Evolutionary conservation across 495 filamentous ascomycete species (phyloP), one percentile per base, ranked within the genome.

Genomic region (Talaromyces wortmannii): DNA sequence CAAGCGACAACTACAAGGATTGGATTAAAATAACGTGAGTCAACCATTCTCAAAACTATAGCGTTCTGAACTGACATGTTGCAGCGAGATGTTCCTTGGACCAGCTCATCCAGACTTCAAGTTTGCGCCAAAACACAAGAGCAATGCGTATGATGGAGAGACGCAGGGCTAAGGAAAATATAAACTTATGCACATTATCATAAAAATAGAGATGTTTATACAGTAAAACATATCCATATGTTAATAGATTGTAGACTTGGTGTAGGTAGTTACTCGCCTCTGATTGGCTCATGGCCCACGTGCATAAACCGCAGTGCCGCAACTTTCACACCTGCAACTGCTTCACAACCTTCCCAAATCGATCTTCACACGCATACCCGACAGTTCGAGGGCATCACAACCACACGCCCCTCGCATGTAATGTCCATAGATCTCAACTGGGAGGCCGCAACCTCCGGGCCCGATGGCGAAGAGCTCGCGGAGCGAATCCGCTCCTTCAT

Each of bases 401-500:
- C 33, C 33, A 11, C 40, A 23, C 13, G 44, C 8, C 4, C 48
- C 36, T 66, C 67, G 69, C 58, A 75, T 77, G 76, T 75, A 58
- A 98, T 99, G 94, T 97, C 94, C 57, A 91, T 99, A 73, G 90
- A 96, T 61, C 85, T 99, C 63, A 87, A 95, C 75, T 99, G 94
- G 94, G 83, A 88, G 60, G 86, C 87, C 49, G 80, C 97, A 64
- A 97, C 92, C n/a, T 82, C 84, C 42, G 94, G 92, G 13, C 82
- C 88, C 29, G 91, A 96, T 65, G 91, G 95, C 15, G 74, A 83
- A 56, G 87, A 82, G 31, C 83, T 96, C 52, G 91, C 94, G 7
- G 84, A 89, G 60, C 76, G 76, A 50, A 94, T 99, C 66, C 89
- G 92, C 55, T 87, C 87, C 64, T 97, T 97, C 70, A 88, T 99